Conservation (phyloP, 768 basidiomycete genomes). For the Termitomyces eurrhizus region DNA sequence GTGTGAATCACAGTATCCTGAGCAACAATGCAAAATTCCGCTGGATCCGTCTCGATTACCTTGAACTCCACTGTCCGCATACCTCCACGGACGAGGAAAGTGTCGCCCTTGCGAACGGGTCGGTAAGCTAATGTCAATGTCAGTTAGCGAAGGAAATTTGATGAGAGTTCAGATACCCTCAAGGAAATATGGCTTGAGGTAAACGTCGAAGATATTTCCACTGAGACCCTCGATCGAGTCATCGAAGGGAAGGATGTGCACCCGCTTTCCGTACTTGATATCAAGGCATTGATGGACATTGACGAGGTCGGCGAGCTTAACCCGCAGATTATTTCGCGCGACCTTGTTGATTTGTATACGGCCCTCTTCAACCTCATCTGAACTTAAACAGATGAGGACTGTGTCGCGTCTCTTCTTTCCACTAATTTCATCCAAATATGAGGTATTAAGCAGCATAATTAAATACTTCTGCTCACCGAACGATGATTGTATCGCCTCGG, state of each 20-base stretch:
- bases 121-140: slow-evolving; percentile 64
- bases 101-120: slow-evolving; percentile 95
- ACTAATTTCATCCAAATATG: slow-evolving; percentile 32
- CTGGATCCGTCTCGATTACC: slow-evolving; percentile 96
- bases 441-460: neutral
- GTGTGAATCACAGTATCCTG: slow-evolving; percentile 98
- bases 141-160: neutral
- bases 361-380: slow-evolving; percentile 96
- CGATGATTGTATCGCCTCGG: slow-evolving; percentile 94
- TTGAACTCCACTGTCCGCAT: slow-evolving; percentile 99
- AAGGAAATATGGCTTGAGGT: slow-evolving; percentile 98
- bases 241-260: slow-evolving; percentile 96
- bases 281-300: slow-evolving; percentile 95
- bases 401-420: slow-evolving; percentile 98
- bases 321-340: slow-evolving; percentile 97
- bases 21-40: slow-evolving; percentile 98
- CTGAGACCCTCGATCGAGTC: slow-evolving; percentile 98
- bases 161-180: slow-evolving; percentile 54
- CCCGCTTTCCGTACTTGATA: slow-evolving; percentile 98
- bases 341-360: slow-evolving; percentile 99
- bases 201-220: slow-evolving; percentile 98
- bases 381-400: slow-evolving; percentile 93
- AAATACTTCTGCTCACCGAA: slow-evolving; percentile 53
- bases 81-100: slow-evolving; percentile 97
- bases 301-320: slow-evolving; percentile 95